Evolutionary conservation across 2,329 filamentous ascomycete genomes (phyloP), one percentile per base, ranked within the genome.

Genomic region (Cordyceps cicadae): DNA sequence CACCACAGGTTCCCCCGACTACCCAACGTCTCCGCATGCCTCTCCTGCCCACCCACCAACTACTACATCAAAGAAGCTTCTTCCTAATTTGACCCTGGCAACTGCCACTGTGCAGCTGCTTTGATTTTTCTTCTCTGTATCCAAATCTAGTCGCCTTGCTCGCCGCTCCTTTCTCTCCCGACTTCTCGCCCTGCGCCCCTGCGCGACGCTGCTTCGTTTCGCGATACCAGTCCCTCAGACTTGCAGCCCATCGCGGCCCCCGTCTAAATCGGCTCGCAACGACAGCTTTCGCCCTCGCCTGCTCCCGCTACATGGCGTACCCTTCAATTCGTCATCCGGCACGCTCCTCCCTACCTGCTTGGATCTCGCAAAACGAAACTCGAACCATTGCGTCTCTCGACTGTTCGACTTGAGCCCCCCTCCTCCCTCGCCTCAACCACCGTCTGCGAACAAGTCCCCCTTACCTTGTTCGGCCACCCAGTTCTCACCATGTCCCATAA

Each of bases 401-500:
- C 32, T 49, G 43, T 34, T 21, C 32, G 12, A 49, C 32, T 32
- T 29, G 19, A 48, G 32, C 5, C 24, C 5, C 17, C 12, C 24
- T 34, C 41, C 45, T 21, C 21, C 15, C 54, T 29, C 15, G 45
- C 46, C 21, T 57, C 45, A 29, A 8, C 19, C n/a, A 14, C 19
- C 9, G 15, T 32, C 29, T 14, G 34, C 21, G 53, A 26, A 54
- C 5, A n/a, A 21, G 7, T 26, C 50, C 34, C 21, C 34, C 45
- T 41, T 43, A 34, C 34, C 45, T 41, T 43, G 41, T 41, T 29
- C 50, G 53, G 15, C 26, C 21, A 37, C 50, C 32, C 8, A 46
- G 48, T 54, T 15, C 29, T 48, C 21, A 46, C 15, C 58, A 60
- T 60, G 41, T 15, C 41, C 46, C 32, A 45, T 24, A 74, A 76